Base-by-base conservation (phyloP, 1,284 basidiomycete species). In the Cystobasidium pallidum region DNA sequence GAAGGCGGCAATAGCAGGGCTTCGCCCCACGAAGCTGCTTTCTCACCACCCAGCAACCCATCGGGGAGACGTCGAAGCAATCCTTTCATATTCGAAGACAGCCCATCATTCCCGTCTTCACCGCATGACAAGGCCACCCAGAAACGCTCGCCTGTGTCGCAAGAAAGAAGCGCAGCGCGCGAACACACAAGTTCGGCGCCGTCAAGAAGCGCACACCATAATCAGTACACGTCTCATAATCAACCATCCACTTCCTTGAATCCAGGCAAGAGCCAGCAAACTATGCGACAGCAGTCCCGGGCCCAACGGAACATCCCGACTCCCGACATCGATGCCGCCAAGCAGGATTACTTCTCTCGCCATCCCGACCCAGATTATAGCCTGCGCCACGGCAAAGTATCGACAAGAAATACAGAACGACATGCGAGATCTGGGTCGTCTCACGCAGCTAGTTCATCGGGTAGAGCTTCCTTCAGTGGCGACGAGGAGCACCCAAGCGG, bases 311-410 rank as follows among this genome's bases (percentile, higher is more conserved):
- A 49, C 19, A 58, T 51, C 36, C 43, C 54, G 21, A 32, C 49
- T 36, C 36, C 68, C 3, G 24, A 63, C 13, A 51, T 52, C 26
- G 68, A 71, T 30, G 47, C 68, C 13, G 34, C 59, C 45, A 63
- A 63, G 51, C 32, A 71, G 39, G 68, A 63, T 57, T 71, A 71
- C 61, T 71, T 71, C 45, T 51, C 59, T 24, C 68, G 68, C 11
- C 68, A 71, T 47, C 68, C 68, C n/a, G 61, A 71, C 34, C 59
- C 61, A 64, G 68, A 71, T 51, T 49, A 58, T 17, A n/a, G 49
- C 1, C 51, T 64, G 19, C 21, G 68, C 15, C 45, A 57, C 30
- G 24, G 49, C 3, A 15, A 19, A 30, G 13, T n/a, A n/a, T 21
- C 58, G 2, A 45, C 19, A 7, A 61, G 19, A 17, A 24, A 17